phyloP scores from a whole-genome alignment of 257 asterid species.

The Galeopsis tetrahit region DNA sequence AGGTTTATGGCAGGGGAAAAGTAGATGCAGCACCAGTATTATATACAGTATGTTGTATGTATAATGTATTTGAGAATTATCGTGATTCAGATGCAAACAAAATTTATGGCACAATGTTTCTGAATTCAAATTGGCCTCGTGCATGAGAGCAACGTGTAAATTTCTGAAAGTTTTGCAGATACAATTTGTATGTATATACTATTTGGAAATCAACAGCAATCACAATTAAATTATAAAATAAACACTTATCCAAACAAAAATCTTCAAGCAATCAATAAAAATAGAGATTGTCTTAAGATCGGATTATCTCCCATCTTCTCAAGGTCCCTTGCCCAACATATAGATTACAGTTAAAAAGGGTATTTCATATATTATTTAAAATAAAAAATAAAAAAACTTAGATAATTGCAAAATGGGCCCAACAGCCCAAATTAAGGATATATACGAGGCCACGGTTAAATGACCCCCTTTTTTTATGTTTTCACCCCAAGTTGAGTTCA shows the following conservation, averaged over 20 bases:
- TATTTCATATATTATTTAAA: background rate
- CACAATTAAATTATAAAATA: background rate
- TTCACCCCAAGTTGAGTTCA: no score
- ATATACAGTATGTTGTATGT: no score
- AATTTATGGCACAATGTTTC: background rate
- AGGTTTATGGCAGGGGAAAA: no score
- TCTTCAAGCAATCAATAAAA: background rate
- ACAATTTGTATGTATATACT: background rate
- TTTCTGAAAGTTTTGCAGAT: background rate
- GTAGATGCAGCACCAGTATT: no score
- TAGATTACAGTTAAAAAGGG: background rate
- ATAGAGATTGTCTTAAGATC: background rate
- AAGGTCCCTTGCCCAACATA: background rate
- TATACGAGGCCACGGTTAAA: no score
- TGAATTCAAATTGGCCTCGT: background rate
- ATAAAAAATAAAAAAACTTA: background rate
- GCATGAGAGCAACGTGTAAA: constrained; percentile 12
- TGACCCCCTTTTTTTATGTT: no score
- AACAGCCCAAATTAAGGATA: background rate
- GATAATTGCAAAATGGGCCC: background rate
- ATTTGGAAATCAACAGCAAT: background rate
- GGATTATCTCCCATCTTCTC: background rate
- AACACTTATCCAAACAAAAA: background rate
- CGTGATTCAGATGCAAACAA: background rate
- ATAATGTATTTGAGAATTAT: background rate